These are phyloP conservation scores for Vitis amurensis DNA, from an alignment of 164 flowering plant genomes.

Conservation along the genomic window DNA sequence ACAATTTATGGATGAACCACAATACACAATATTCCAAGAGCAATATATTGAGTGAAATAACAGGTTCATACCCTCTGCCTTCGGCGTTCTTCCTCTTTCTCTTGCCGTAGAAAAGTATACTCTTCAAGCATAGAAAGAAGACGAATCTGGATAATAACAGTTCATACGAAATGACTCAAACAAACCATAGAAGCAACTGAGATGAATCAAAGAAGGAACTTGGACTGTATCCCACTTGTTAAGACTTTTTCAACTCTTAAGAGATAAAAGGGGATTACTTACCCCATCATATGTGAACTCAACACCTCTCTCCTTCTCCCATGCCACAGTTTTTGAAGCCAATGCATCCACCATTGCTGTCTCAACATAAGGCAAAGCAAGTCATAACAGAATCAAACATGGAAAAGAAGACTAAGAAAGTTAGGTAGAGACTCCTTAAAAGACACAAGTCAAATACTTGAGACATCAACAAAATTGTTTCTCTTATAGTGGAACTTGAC, in stretches of 20 bases:
- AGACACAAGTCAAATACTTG: no score
- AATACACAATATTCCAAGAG: not conserved
- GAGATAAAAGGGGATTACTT: conserved; percentile 15
- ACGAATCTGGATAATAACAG: conserved; percentile 45
- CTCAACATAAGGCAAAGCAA: conserved; percentile 1
- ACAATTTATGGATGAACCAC: not conserved
- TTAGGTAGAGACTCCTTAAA: not conserved
- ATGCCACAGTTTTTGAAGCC: conserved; percentile 46
- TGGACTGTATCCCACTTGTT: not conserved
- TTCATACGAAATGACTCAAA: not conserved
- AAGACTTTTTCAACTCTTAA: not conserved
- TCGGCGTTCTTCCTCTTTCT: conserved; percentile 79
- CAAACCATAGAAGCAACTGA: not conserved
- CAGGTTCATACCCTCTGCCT: conserved; percentile 63
- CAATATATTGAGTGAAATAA: not conserved
- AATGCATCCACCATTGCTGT: conserved; percentile 61
- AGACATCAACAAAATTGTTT: no score
- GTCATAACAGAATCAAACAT: not conserved
- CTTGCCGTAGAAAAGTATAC: conserved; percentile 62
- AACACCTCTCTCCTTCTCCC: conserved; percentile 57
- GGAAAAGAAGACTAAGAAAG: not conserved
- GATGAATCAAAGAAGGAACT: not conserved
- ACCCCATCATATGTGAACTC: conserved; percentile 64
- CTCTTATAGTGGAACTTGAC: no score
- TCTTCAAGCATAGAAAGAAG: conserved; percentile 89